A percentile compares a stretch with the other conserved stretches of the same genome.
Evolutionary conservation across 352 stramenopile species (phyloP).

Genomic region (Phytophthora sp.): DNA sequence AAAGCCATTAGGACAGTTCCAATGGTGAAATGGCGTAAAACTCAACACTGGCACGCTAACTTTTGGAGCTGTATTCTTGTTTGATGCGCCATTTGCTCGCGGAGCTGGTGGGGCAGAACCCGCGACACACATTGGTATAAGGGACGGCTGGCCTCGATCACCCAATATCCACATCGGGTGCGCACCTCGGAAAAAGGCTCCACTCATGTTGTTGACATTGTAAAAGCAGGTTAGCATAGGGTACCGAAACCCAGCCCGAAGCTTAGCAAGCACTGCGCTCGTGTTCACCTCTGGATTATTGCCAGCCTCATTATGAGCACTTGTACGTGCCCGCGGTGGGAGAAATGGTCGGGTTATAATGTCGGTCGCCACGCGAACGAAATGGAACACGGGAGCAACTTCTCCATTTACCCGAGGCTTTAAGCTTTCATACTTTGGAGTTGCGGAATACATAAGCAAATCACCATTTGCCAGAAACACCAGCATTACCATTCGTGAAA

Average conservation of each 20-base stretch:
- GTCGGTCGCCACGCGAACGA: conserved; percentile 70
- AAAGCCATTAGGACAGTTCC: conserved; percentile 89
- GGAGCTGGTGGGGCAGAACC: conserved; percentile 25
- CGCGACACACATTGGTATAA: conserved; percentile 80
- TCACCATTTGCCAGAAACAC: conserved; percentile 88
- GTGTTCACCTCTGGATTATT: conserved; percentile 70
- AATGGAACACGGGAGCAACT: conserved; percentile 50
- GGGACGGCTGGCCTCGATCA: conserved; percentile 66
- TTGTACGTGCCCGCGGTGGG: conserved; percentile 58
- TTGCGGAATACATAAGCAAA: conserved; percentile 78
- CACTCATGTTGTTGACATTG: conserved; percentile 88
- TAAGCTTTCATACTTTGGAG: conserved; percentile 49
- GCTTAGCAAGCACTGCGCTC: conserved; percentile 69
- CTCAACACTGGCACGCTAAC: conserved; percentile 84
- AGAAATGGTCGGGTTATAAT: conserved; percentile 81
- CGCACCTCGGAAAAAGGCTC: conserved; percentile 83
- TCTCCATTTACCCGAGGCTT: conserved; percentile 24
- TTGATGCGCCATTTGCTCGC: conserved; percentile 18
- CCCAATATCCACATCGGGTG: conserved; percentile 86
- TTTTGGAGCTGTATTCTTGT: conserved; percentile 30
- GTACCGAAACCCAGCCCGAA: conserved; percentile 83
- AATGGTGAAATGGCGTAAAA: conserved; percentile 89
- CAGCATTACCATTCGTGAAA: conserved; percentile 81
- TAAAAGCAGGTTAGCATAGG: conserved; percentile 84
- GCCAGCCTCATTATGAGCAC: conserved; percentile 52